Conservation (phyloP, 176 grass and related monocot species). For the Carex pumila region DNA sequence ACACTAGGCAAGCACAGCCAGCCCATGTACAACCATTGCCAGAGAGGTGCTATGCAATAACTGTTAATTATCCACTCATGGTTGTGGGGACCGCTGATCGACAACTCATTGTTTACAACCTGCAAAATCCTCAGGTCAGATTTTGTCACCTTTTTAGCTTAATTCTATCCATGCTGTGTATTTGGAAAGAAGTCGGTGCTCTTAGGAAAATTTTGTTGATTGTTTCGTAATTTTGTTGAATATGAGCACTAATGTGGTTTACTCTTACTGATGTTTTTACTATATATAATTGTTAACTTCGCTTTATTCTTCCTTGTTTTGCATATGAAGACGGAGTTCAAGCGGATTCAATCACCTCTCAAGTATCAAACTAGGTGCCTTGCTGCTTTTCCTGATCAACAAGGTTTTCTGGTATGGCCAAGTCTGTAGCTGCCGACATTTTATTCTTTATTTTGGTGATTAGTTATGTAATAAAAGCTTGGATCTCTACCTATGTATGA, state of each 20-base stretch:
- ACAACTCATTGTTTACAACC: slow-evolving; percentile 79
- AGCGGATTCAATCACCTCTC: slow-evolving; percentile 79
- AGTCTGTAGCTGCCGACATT: background rate
- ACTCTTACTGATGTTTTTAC: background rate
- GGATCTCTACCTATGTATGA: slow-evolving; percentile 22
- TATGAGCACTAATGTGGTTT: background rate
- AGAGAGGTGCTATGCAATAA: slow-evolving; percentile 69
- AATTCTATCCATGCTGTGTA: background rate
- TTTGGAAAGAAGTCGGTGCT: background rate
- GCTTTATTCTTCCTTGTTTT: background rate
- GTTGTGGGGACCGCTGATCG: slow-evolving; percentile 91
- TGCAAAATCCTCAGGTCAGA: slow-evolving; percentile 85
- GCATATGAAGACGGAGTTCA: slow-evolving; percentile 66
- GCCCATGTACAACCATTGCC: slow-evolving; percentile 86
- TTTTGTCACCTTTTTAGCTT: background rate
- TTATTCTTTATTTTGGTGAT: background rate
- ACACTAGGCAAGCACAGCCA: slow-evolving; percentile 75
- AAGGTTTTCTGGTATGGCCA: slow-evolving; percentile 84
- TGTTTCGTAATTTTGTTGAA: background rate
- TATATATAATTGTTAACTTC: background rate
- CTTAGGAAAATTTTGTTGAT: background rate
- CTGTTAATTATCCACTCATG: slow-evolving; percentile 90
- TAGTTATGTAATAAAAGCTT: background rate
- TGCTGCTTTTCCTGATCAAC: slow-evolving; percentile 95
- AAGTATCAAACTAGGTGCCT: slow-evolving; percentile 91